Evolutionary conservation across 305 asterid genomes (phyloP), one percentile per base, ranked within the genome.

Genomic region (Salvia sclarea): DNA sequence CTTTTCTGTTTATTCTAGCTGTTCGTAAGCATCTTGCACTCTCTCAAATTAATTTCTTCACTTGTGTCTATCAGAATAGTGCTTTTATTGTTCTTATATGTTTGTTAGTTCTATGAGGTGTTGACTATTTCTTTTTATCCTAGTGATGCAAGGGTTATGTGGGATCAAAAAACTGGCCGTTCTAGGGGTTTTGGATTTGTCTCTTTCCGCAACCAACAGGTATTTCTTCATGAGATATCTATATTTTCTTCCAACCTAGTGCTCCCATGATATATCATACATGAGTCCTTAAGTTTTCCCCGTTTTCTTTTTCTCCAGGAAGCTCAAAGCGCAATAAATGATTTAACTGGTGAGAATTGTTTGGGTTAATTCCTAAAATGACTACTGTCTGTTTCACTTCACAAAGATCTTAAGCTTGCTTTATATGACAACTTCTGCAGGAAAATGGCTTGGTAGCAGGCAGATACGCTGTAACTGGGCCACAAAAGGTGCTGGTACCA

Each of bases 381-480:
- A 10, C 20, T 18, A 21, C 1, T 37, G 24, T 63, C 25, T 52
- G 28, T 14, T 58, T 28, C 50, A 62, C 17, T n/a, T 55, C 54
- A 41, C 50, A 55, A 24, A 59, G 3, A 62, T 14, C 38, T 18
- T 33, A 66, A 41, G 57, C 68, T 49, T 72, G 16, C 28, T 56
- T 63, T 71, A 63, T 64, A 17, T 66, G 48, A 65, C 57, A 12
- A 71, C 55, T 20, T 69, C n/a, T 68, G 43, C 79, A 92, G 96
- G 96, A 50, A 89, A 92, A 81, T 92, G 96, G 96, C 88, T 89
- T 67, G 98, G 98, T 61, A 92, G 91, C 79, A 84, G 98, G 76
- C 96, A 92, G 87, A 92, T 92, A 50, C 94, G 96, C 41, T 92
- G 98, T 79, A 92, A 92, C 84, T 92, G 98, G 97, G 98, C 97